These are phyloP conservation scores for Berkeleyomyces rouxiae DNA, from an alignment of 2,329 filamentous ascomycete species.

Conservation along the genomic window DNA sequence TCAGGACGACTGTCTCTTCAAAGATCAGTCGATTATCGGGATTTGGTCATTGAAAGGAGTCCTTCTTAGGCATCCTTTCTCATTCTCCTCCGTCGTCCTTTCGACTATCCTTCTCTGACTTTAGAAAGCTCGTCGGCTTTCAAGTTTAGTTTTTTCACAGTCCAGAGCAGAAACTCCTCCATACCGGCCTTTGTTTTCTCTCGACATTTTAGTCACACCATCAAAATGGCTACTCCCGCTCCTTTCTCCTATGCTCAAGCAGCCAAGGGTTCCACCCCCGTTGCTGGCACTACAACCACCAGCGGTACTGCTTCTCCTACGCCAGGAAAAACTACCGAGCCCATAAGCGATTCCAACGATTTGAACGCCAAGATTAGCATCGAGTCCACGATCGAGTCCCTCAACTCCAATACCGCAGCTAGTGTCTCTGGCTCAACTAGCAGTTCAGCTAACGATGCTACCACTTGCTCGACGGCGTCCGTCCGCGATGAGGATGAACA, in stretches of 20 bases:
- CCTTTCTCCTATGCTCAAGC: constrained; percentile 91
- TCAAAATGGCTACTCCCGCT: constrained; percentile 35
- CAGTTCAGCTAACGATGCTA: constrained; percentile 14
- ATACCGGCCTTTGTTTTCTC: neutral
- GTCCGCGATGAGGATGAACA: constrained; percentile 26
- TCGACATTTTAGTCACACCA: neutral
- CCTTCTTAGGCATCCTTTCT: neutral
- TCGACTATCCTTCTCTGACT: neutral
- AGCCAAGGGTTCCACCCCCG: constrained; percentile 42
- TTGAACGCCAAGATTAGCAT: constrained; percentile 2
- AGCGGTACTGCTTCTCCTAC: neutral
- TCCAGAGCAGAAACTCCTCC: neutral
- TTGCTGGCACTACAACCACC: constrained; percentile 1
- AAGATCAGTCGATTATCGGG: neutral
- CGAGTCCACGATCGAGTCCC: constrained; percentile 1
- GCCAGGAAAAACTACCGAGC: constrained; percentile 1
- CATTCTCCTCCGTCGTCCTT: neutral
- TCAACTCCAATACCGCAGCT: constrained; percentile 10
- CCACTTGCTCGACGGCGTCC: constrained; percentile 22
- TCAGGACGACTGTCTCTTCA: constrained; percentile 8
- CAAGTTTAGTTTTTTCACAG: neutral
- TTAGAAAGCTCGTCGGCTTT: neutral
- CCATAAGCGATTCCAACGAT: constrained; percentile 9
- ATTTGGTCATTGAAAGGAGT: neutral
- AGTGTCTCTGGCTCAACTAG: constrained; percentile 14